Percentiles rank a stretch among this genome's conserved stretches.
phyloP scores from a whole-genome alignment of 148 eudicot genomes.

The Euryodendron excelsum region DNA sequence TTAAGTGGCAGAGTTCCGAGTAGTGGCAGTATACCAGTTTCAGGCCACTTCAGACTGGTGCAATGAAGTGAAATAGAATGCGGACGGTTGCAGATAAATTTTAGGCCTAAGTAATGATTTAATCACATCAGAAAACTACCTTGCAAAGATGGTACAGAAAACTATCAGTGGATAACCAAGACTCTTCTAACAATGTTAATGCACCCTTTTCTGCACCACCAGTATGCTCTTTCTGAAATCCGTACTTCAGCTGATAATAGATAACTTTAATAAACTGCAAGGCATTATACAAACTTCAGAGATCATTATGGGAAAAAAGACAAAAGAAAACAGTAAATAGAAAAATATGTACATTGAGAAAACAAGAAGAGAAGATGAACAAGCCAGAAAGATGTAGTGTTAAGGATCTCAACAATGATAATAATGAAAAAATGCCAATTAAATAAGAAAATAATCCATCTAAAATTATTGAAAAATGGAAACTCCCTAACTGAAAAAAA shows the following conservation, averaged over 20 bases:
- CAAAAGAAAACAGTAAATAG: background rate
- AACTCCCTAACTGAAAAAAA: background rate
- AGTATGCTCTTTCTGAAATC: constrained; percentile 58
- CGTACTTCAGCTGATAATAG: constrained; percentile 83
- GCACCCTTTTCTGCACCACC: constrained; percentile 40
- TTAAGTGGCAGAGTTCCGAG: too few species aligned
- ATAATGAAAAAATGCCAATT: background rate
- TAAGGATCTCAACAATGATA: background rate
- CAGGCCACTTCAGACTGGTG: background rate
- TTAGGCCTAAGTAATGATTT: background rate
- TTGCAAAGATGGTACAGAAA: constrained; percentile 87
- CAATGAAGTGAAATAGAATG: background rate
- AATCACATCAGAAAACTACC: constrained; percentile 37
- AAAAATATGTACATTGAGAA: background rate
- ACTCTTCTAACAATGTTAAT: constrained; percentile 70
- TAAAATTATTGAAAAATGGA: background rate
- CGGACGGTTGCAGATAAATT: background rate
- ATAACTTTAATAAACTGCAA: constrained; percentile 71
- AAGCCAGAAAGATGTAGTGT: background rate
- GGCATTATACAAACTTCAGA: constrained; percentile 7
- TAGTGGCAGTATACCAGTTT: background rate
- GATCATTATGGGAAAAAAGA: background rate
- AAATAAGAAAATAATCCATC: background rate
- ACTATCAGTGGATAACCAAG: constrained; percentile 83
- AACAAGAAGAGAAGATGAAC: background rate